Base-by-base conservation (phyloP, 495 filamentous ascomycete species). In the Aspergillus carlsbadensis region DNA sequence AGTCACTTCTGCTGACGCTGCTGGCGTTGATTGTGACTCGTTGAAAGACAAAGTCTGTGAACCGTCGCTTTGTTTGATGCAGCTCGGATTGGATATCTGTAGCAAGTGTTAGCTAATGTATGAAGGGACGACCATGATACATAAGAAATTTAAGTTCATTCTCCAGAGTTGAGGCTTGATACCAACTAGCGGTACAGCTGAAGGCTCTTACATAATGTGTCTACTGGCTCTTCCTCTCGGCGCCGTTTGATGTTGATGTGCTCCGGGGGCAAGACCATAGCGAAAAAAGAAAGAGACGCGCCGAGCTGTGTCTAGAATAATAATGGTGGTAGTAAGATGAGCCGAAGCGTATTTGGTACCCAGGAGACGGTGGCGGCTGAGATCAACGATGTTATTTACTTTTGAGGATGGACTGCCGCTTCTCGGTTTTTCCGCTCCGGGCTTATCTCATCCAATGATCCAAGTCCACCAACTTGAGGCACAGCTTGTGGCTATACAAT, bases 171-270 rank as follows among this genome's bases (percentile, higher is more conserved):
- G 2, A 15, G n/a, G 15, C 15, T n/a, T 45, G 10, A 5, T 55
- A 13, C 18, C 20, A 46, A 15, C 33, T 34, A 49, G 5, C 11
- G 21, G 36, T 29, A 29, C 21, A 6, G 17, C 20, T 35, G 42
- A 43, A 49, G 26, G 20, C 15, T 65, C 78, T 58, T 78, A 83
- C 80, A 83, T 54, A 83, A 66, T 29, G 77, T 75, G 41, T 83
- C 80, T 11, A 82, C 74, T 6, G 81, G 80, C 20, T 82, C 81
- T 56, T 83, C 81, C 40, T 80, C 78, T 18, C 78, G 77, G n/a
- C 78, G 78, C 17, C 81, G 73, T 64, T 83, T 83, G 64, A 83
- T 78, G 8, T 74, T 77, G 40, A 83, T 79, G 18, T 78, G 77
- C 55, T 82, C 80, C 29, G 79, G 80, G 33, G 78, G 79, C 35